Evolutionary conservation across 805 yeast genomes (phyloP), one percentile per base, ranked within the genome.

Genomic region (Spathaspora passalidarum): DNA sequence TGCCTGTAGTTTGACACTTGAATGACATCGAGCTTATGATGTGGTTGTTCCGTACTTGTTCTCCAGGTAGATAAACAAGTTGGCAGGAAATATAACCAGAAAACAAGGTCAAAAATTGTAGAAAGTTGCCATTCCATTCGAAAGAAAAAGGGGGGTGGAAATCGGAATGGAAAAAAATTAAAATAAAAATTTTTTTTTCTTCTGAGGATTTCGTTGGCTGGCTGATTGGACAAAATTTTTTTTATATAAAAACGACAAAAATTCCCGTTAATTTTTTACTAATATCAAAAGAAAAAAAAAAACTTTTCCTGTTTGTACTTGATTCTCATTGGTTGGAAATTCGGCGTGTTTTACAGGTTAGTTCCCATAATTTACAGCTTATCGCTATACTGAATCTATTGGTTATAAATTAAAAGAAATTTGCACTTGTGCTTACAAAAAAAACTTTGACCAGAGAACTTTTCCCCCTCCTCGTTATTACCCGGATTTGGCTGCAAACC

Each of bases 401-500:
- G 42, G 34, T 25, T 39, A 39, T 39, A 39, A 39, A 39, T 39
- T 23, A 39, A 39, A 39, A 25, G 21, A 25, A 14, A 39, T 39
- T 29, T 39, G 42, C 42, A 39, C 21, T 17, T 36, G 14, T 18
- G 14, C 38, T n/a, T n/a, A 7, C 9, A 11, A n/a, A 35, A 35
- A 36, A 36, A 36, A 16, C n/a, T n/a, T n/a, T n/a, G n/a, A n/a
- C n/a, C n/a, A n/a, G n/a, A n/a, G n/a, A 26, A 10, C 32, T n/a
- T n/a, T n/a, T 26, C 32, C 32, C 32, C 32, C 32, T 26, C 32
- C 32, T 26, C 32, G n/a, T n/a, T 36, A 14, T 29, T 39, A 39
- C 42, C 42, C 42, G 42, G 42, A 23, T 21, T 39, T 25, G 42
- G 35, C 42, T 39, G 42, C 42, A 18, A 39, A 39, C 13, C n/a